Percentiles rank a stretch among this genome's conserved stretches.
Conservation (phyloP, 2,329 filamentous ascomycete species). For the Neonectria hederae region DNA sequence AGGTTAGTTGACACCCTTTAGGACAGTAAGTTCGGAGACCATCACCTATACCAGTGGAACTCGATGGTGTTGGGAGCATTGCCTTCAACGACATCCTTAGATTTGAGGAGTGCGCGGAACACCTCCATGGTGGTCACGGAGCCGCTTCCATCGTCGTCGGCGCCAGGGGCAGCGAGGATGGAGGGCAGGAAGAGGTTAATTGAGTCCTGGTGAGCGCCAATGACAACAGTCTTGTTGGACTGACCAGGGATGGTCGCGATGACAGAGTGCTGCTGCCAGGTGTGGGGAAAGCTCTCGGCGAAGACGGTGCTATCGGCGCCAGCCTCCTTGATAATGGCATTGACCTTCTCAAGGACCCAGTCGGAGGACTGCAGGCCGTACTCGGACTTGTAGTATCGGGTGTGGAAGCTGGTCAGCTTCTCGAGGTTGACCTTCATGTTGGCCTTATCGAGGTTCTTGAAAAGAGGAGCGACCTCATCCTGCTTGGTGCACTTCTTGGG, state of each 20-base stretch:
- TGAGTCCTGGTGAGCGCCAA: slow-evolving; percentile 93
- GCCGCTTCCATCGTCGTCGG: slow-evolving; percentile 94
- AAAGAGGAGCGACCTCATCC: slow-evolving; percentile 71
- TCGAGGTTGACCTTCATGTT: slow-evolving; percentile 83
- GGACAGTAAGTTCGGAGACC: not conserved
- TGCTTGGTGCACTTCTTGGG: slow-evolving; percentile 73
- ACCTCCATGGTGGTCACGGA: slow-evolving; percentile 96
- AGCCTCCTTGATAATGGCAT: slow-evolving; percentile 73
- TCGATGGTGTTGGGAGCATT: slow-evolving; percentile 87
- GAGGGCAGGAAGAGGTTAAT: slow-evolving; percentile 93
- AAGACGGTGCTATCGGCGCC: slow-evolving; percentile 75
- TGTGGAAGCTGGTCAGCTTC: slow-evolving; percentile 81
- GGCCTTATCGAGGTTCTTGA: slow-evolving; percentile 75
- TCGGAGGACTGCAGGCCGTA: slow-evolving; percentile 85
- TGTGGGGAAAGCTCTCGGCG: slow-evolving; percentile 79
- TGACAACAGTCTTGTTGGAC: slow-evolving; percentile 84
- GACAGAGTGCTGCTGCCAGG: slow-evolving; percentile 90
- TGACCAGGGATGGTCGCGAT: slow-evolving; percentile 91
- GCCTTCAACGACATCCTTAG: slow-evolving; percentile 74
- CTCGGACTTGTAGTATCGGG: slow-evolving; percentile 81
- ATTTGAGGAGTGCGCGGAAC: slow-evolving; percentile 80
- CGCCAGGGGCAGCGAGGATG: slow-evolving; percentile 84
- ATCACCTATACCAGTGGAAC: slow-evolving; percentile 83
- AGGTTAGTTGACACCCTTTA: not conserved
- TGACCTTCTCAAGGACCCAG: slow-evolving; percentile 84